Conservation (phyloP, 2,329 filamentous ascomycete genomes). For the Geosmithia morbida region DNA sequence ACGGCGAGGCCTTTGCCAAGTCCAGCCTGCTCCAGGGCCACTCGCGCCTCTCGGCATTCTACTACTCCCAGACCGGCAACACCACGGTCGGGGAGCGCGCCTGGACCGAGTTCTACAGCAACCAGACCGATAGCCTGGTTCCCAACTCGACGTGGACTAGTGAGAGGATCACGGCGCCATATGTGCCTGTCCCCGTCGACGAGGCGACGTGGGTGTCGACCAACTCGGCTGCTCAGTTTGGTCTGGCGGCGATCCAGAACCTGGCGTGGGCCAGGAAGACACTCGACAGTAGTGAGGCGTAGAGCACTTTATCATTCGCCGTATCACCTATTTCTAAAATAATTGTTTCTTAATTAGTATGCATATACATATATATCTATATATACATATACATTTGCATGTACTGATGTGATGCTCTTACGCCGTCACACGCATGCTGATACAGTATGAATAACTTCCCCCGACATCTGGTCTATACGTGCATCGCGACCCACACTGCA, state of each 20-base stretch:
- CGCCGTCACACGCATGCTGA: too few species aligned
- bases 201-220: slow-evolving; percentile 44
- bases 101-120: slow-evolving; percentile 35
- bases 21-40: slow-evolving; percentile 39
- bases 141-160: slow-evolving; percentile 17
- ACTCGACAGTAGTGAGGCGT: not conserved
- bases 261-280: slow-evolving; percentile 20
- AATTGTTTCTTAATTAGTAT: too few species aligned
- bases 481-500: too few species aligned
- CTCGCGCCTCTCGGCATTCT: slow-evolving; percentile 42
- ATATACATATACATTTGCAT: not conserved
- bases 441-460: too few species aligned
- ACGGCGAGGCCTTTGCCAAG: slow-evolving; percentile 32
- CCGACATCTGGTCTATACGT: too few species aligned
- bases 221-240: slow-evolving; percentile 42
- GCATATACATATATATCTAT: too few species aligned
- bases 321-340: too few species aligned
- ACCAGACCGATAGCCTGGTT: slow-evolving; percentile 29
- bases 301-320: too few species aligned
- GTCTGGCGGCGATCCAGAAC: slow-evolving; percentile 40
- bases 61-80: slow-evolving; percentile 26
- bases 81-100: slow-evolving; percentile 31
- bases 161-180: slow-evolving; percentile 23
- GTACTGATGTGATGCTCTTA: too few species aligned
- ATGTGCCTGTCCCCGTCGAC: slow-evolving; percentile 30